These are phyloP conservation scores for Solanum piurae DNA, from an alignment of 257 asterid species.

Conservation along the genomic window DNA sequence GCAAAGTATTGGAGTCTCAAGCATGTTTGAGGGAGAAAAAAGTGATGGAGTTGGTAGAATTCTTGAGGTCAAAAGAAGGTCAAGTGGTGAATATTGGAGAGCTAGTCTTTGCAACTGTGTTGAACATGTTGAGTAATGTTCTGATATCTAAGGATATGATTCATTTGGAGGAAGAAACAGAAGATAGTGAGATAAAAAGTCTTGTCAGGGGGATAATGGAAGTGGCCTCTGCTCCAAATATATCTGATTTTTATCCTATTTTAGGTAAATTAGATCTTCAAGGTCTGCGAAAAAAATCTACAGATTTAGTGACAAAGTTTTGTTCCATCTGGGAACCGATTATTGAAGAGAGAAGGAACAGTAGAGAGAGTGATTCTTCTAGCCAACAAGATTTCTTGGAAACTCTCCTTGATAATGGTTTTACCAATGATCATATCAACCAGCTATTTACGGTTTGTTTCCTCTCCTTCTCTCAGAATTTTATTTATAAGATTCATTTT, in stretches of 20 bases:
- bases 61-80: constrained; percentile 18
- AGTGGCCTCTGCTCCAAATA: constrained; percentile 7
- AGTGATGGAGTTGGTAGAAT: constrained; percentile 19
- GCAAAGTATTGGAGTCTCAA: constrained; percentile 17
- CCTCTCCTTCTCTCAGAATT: neutral
- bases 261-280: constrained; percentile 24
- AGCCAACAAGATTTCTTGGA: constrained; percentile 22
- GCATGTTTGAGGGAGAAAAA: constrained; percentile 13
- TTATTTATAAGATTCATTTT: neutral
- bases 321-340: constrained; percentile 19
- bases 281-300: constrained; percentile 20
- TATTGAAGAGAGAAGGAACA: constrained; percentile 17
- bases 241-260: constrained; percentile 30
- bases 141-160: constrained; percentile 18
- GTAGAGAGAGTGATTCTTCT: neutral
- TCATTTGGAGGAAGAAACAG: constrained; percentile 6
- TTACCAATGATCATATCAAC: constrained; percentile 21
- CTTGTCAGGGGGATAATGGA: constrained; percentile 5
- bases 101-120: constrained; percentile 17
- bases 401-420: constrained; percentile 6
- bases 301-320: neutral
- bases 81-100: constrained; percentile 8
- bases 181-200: constrained; percentile 6
- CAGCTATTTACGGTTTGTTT: constrained; percentile 21
- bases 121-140: constrained; percentile 25